Conservation (phyloP, 2,329 filamentous ascomycete species). For the Aspergillus tamarii region DNA sequence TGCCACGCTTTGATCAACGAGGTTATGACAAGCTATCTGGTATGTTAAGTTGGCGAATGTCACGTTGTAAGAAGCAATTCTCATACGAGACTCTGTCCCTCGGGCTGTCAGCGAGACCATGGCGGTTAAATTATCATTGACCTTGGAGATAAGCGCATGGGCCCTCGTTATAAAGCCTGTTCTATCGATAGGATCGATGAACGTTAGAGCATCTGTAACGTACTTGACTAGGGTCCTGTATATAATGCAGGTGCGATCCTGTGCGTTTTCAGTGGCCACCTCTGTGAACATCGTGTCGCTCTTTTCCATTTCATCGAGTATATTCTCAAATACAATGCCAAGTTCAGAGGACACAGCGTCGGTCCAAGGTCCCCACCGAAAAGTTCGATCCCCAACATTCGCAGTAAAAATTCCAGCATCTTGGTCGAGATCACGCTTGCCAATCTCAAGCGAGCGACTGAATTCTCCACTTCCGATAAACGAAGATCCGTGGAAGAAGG, state of each 20-base stretch:
- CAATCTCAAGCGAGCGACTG: conserved; percentile 46
- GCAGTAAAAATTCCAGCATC: conserved; percentile 45
- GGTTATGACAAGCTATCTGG: conserved; percentile 40
- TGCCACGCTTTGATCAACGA: conserved; percentile 28
- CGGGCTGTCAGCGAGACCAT: conserved; percentile 19
- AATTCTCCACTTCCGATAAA: conserved; percentile 63
- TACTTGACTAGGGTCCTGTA: conserved; percentile 55
- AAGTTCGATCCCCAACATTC: conserved; percentile 33
- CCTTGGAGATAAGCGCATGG: conserved; percentile 38
- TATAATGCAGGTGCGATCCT: conserved; percentile 17
- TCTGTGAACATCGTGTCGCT: conserved; percentile 8
- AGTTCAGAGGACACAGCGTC: conserved; percentile 57
- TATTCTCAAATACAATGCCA: conserved; percentile 37
- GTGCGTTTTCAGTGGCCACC: conserved; percentile 8
- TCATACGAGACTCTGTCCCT: conserved; percentile 24
- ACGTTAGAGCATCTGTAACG: conserved; percentile 52
- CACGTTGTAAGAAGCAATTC: conserved; percentile 35
- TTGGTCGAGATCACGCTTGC: conserved; percentile 48
- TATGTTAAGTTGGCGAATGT: conserved; percentile 43
- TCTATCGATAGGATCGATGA: conserved; percentile 60
- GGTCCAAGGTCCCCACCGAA: conserved; percentile 59
- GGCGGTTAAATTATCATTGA: conserved; percentile 40
- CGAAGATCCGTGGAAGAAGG: conserved; percentile 59
- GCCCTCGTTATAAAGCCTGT: conserved; percentile 47
- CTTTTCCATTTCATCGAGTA: conserved; percentile 31